A percentile compares a stretch with the other conserved stretches of the same genome.
These are phyloP conservation scores for Lindgomyces ingoldianus DNA, from an alignment of 495 filamentous ascomycete genomes.

Conservation along the genomic window DNA sequence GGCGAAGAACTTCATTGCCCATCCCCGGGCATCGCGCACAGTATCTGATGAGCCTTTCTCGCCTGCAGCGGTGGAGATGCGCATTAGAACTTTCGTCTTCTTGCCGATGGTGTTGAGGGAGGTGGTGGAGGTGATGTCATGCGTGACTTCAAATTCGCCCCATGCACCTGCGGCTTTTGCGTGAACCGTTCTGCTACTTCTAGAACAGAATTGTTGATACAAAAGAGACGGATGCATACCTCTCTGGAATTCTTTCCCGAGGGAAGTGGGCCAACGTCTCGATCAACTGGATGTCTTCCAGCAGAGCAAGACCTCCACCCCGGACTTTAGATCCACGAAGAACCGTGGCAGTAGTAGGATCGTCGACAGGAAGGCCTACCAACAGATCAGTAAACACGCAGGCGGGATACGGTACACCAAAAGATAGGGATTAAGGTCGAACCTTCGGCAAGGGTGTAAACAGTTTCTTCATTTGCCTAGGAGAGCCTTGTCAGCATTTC, in stretches of 20 bases:
- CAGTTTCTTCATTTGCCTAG: not conserved
- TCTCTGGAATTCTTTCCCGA: slow-evolving; percentile 35
- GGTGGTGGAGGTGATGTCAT: slow-evolving; percentile 27
- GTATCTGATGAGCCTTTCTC: slow-evolving; percentile 31
- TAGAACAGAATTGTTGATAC: not conserved
- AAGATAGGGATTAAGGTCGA: not conserved
- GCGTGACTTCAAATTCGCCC: slow-evolving; percentile 32
- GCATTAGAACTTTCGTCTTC: slow-evolving; percentile 32
- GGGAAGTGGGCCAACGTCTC: slow-evolving; percentile 35
- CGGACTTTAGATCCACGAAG: not conserved
- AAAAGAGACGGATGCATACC: not conserved
- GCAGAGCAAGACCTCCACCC: slow-evolving; percentile 27
- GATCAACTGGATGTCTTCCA: slow-evolving; percentile 33
- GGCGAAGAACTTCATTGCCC: slow-evolving; percentile 34
- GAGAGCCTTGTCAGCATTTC: not conserved
- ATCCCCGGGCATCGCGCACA: slow-evolving; percentile 31
- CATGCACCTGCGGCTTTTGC: slow-evolving; percentile 35
- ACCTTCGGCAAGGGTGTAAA: slow-evolving; percentile 26
- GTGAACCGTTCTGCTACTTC: slow-evolving; percentile 21
- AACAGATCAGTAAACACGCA: not conserved
- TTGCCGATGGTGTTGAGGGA: slow-evolving; percentile 27
- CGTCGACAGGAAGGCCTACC: slow-evolving; percentile 16
- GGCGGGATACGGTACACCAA: not conserved
- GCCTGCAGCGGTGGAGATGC: slow-evolving; percentile 27
- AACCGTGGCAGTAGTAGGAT: slow-evolving; percentile 9